Conservation (phyloP, 768 basidiomycete species). For the Neoboletus subvelutipes region DNA sequence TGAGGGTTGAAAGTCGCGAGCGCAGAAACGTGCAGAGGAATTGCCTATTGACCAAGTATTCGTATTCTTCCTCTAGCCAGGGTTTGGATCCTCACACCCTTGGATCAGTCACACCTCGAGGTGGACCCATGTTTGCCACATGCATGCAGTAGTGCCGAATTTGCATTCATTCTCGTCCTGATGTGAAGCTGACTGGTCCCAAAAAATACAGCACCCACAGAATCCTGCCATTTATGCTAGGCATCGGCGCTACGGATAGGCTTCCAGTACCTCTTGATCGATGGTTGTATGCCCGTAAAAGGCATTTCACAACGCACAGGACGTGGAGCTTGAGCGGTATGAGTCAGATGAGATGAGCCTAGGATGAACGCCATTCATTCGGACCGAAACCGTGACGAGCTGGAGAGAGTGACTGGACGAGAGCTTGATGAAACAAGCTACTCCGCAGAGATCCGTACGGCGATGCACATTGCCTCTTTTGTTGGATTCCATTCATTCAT, state of each 20-base stretch:
- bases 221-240: constrained; percentile 22
- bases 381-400: constrained; percentile 4
- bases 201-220: constrained; percentile 23
- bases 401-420: constrained; percentile 11
- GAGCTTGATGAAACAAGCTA: constrained; percentile 13
- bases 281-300: constrained; percentile 9
- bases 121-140: constrained; percentile 35
- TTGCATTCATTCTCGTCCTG: constrained; percentile 31
- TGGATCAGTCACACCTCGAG: constrained; percentile 37
- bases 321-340: constrained; percentile 31
- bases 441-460: constrained; percentile 18
- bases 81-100: constrained; percentile 31
- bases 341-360: constrained; percentile 10
- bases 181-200: constrained; percentile 19
- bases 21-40: constrained; percentile 21
- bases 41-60: constrained; percentile 15
- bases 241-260: constrained; percentile 21
- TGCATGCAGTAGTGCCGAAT: constrained; percentile 29
- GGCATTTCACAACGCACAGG: constrained; percentile 30
- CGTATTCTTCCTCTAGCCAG: constrained; percentile 13
- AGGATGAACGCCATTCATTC: constrained; percentile 25
- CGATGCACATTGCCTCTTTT: constrained; percentile 14
- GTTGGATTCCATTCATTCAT: constrained; percentile 26
- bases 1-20: constrained; percentile 13
- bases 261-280: constrained; percentile 18